Percentiles rank a stretch among this genome's conserved stretches.
phyloP scores from a whole-genome alignment of 306 rosid genomes.

The Purshia tridentata region DNA sequence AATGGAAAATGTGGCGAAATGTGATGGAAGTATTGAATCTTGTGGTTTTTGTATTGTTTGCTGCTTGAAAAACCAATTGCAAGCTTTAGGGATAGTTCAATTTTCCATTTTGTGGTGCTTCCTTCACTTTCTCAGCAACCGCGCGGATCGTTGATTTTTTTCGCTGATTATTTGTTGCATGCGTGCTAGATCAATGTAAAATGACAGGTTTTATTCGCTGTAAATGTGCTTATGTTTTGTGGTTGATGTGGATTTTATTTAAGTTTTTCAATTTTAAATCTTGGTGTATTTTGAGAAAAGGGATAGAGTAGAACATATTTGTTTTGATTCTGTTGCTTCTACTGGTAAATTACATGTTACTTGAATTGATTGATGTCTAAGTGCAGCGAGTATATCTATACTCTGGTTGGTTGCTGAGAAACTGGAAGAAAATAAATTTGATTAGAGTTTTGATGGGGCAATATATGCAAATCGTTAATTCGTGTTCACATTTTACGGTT shows the following conservation, averaged over 20 bases:
- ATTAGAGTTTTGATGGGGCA: constrained; percentile 11
- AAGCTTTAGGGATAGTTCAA: background rate
- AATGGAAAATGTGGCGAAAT: background rate
- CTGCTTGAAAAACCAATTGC: background rate
- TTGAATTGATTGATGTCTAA: constrained; percentile 18
- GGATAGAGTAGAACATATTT: background rate
- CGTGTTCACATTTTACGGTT: background rate
- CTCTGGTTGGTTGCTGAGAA: constrained; percentile 24
- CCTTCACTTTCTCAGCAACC: background rate
- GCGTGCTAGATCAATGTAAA: constrained; percentile 38
- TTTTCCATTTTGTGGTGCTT: constrained; percentile 11
- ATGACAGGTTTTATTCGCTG: background rate
- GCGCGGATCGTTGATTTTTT: constrained; percentile 19
- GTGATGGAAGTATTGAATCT: constrained; percentile 28
- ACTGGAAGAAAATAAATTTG: constrained; percentile 19
- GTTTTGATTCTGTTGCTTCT: constrained; percentile 7
- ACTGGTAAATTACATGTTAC: background rate
- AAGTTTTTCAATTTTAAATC: constrained; percentile 4
- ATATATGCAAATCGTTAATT: background rate
- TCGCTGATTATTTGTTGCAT: constrained; percentile 31
- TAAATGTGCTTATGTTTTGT: constrained; percentile 31
- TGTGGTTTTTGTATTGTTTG: constrained; percentile 9
- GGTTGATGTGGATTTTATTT: constrained; percentile 17
- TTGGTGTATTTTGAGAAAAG: background rate
- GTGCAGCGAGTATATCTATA: constrained; percentile 10